Conservation (phyloP, 148 eudicot species). For the Silene conica region DNA sequence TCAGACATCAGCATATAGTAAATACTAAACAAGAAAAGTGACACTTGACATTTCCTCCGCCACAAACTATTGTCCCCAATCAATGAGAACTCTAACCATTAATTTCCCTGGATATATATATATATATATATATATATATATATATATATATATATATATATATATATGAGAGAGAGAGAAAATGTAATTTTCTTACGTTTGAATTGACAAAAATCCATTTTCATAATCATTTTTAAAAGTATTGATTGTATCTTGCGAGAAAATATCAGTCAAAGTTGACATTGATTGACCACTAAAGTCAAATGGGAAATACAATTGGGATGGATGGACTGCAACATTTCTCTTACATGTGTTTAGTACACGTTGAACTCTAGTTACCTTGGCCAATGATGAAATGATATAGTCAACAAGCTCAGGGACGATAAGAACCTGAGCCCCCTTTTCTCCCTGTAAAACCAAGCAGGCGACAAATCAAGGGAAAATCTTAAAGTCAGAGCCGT, state of each 20-base stretch:
- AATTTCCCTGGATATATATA: not conserved
- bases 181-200: too few relatives aligned
- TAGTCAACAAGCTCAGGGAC: constrained; percentile 90
- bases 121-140: too few relatives aligned
- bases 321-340: too few relatives aligned
- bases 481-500: not conserved
- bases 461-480: constrained; percentile 9
- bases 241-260: too few relatives aligned
- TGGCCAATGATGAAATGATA: constrained; percentile 61
- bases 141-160: too few relatives aligned
- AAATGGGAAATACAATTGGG: too few relatives aligned
- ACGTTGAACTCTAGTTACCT: constrained; percentile 41
- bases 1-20: not conserved
- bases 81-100: not conserved
- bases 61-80: not conserved
- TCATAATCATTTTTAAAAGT: not conserved
- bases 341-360: not conserved
- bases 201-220: too few relatives aligned
- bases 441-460: constrained; percentile 60
- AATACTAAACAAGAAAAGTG: not conserved
- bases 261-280: too few relatives aligned
- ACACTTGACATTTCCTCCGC: not conserved
- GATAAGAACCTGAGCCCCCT: constrained; percentile 84
- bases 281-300: too few relatives aligned
- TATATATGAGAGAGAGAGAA: not conserved